Conservation (phyloP, 73 alveolate genomes). For the Paramecium sexaurelia region DNA sequence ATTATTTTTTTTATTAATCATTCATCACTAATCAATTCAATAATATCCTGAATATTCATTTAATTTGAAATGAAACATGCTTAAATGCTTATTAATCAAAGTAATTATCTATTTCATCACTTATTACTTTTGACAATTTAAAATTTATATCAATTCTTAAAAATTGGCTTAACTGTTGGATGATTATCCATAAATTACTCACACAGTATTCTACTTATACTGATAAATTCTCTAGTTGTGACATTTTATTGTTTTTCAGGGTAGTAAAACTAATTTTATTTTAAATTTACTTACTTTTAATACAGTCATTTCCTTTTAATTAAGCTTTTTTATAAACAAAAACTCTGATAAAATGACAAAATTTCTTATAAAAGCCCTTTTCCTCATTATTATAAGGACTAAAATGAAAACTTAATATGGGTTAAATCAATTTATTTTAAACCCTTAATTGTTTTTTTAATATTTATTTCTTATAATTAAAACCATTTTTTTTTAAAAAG, state of each 20-base stretch:
- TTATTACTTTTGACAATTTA: not conserved
- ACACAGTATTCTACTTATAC: constrained; percentile 24
- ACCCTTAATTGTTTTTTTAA: no score
- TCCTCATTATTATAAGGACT: not conserved
- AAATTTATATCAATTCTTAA: not conserved
- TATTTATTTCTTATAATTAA: no score
- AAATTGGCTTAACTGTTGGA: not conserved
- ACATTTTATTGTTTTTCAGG: not conserved
- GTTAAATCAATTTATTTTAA: no score
- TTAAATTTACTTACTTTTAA: not conserved
- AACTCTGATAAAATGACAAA: not conserved
- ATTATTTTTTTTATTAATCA: not conserved
- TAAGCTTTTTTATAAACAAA: not conserved
- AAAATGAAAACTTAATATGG: constrained; percentile 14
- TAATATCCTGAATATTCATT: constrained; percentile 12
- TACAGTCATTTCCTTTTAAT: not conserved
- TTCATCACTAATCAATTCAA: constrained; percentile 42
- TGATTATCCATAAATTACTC: constrained; percentile 15
- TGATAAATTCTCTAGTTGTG: not conserved
- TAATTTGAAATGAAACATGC: constrained; percentile 38
- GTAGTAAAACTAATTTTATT: not conserved
- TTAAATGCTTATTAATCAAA: constrained; percentile 15
- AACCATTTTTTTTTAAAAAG: not conserved
- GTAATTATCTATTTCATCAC: not conserved
- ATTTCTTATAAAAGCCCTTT: not conserved